Evolutionary conservation across 208 protist genomes (phyloP).

Genomic region (Leishmania mexicana): DNA sequence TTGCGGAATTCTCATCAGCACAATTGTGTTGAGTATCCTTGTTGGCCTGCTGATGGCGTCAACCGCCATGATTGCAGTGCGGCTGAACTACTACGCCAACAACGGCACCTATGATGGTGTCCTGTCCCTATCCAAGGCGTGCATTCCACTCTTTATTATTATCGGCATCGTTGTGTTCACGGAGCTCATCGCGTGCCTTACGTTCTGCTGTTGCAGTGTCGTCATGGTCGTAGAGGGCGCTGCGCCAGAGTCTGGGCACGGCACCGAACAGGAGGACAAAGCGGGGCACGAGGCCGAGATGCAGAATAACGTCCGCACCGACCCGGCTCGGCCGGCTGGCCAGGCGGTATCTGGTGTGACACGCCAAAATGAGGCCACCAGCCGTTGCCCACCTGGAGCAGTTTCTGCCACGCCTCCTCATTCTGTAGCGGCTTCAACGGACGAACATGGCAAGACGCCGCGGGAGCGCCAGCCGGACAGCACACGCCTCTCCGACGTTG

Average conservation of each 20-base stretch:
- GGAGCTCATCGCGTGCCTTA: conserved; percentile 17
- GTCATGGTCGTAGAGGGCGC: background rate
- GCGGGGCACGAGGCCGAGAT: conserved; percentile 3
- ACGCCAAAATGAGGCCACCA: conserved; percentile 10
- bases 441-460: background rate
- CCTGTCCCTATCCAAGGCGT: conserved; percentile 32
- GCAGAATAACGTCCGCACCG: conserved; percentile 5
- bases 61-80: conserved; percentile 52
- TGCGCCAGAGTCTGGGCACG: conserved; percentile 1
- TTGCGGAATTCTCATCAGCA: conserved; percentile 8
- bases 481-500: conserved; percentile 40
- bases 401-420: background rate
- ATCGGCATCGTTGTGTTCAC: conserved; percentile 25
- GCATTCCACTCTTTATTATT: conserved; percentile 70
- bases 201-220: conserved; percentile 31
- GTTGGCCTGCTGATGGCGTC: conserved; percentile 45
- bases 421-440: background rate
- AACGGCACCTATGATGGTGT: conserved; percentile 34
- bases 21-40: conserved; percentile 25
- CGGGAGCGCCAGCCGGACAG: conserved; percentile 30
- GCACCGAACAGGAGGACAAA: conserved; percentile 20
- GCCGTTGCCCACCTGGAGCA: background rate
- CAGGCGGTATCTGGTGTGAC: background rate
- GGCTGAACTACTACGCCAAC: conserved; percentile 55
- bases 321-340: background rate